Base-by-base conservation (phyloP, 805 yeast genomes). In the Candida arabinofermentans region DNA sequence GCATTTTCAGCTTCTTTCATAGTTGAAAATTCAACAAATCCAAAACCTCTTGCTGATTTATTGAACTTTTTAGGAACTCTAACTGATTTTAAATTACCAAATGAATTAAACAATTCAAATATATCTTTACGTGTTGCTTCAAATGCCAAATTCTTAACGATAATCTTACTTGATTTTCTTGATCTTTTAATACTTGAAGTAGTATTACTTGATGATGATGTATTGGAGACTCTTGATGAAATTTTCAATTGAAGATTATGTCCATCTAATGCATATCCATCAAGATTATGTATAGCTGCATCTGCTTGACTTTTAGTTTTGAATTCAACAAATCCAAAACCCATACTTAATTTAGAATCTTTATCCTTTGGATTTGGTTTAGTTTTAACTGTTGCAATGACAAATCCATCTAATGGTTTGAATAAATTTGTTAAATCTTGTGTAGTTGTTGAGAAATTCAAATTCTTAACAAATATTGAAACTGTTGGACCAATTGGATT, bases 21-120 rank as follows among this genome's bases (percentile, higher is more conserved):
- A 31, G 93, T 69, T 9, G 85, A 70, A 59, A 85, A 93, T 66
- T 93, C 99, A 35, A 95, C 96, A 63, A 93, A 93, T 0, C 98
- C 99, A 71, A 93, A 93, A 61, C 99, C 99, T 61, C 99, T 81
- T 10, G 97, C 95, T 27, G 88, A 76, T 59, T 84, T 86, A 72
- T 93, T 95, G 69, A 91, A 90, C 63, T 93, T 93, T 77, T 86
- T 85, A 24, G 99, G 99, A 37, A 93, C 91, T 59, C 99, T 81
- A 33, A 90, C 96, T 2, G 97, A 86, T 57, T 90, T 87, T 57
- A 93, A 72, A 65, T 86, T 90, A 44, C 99, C 99, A 67, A 91
- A 93, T 1, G 98, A 83, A 44, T 93, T 89, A 66, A 93, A 90
- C 50, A 93, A 71, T 61, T 89, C 95, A 56, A 86, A 81, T n/a